Base-by-base conservation (phyloP, 176 grass and related monocot genomes). In the Melocanna baccifera region DNA sequence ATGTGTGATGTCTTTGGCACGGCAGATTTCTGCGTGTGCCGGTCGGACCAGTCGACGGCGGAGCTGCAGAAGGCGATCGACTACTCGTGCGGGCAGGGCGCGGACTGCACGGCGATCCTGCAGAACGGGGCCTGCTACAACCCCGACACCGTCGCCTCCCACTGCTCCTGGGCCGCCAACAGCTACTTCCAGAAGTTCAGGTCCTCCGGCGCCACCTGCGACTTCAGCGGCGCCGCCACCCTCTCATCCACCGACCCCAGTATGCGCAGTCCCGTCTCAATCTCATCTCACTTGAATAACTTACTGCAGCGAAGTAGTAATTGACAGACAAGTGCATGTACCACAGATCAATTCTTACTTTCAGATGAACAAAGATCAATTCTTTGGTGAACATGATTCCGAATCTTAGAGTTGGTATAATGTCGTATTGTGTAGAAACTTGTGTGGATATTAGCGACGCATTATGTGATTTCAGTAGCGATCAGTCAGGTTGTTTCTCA, bases 141-240 rank as follows among this genome's bases (percentile, higher is more conserved):
- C 87, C 96, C 96, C 15, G 45, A 95, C 91, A 92, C 77, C 52
- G 75, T 91, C 76, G 69, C 84, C 20, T 3, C 89, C 0, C 95
- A 98, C 86, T 98, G 95, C 77, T 98, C 95, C 59, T 98, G 94
- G 86, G 95, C 92, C 23, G 78, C 85, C 75, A 98, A 98, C 76
- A 93, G 67, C 87, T 98, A 94, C 81, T 98, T 88, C 81, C 95
- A 98, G 88, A 91, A 80, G 83, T 88, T 52, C 88, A 91, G 74
- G 91, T 75, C 69, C 89, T 77, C 69, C 62, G 86, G 92, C 47
- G 90, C 84, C 34, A 84, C 92, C 79, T 94, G 92, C 81, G 87
- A 93, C 87, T 98, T 98, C 84, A 45, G 3, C 53, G 95, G 89
- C 58, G 84, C 87, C 14, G 91, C 91, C 72, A 81, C 83, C 41